Conservation (phyloP, 176 grass and related monocot genomes). For the Oryza meyeriana region DNA sequence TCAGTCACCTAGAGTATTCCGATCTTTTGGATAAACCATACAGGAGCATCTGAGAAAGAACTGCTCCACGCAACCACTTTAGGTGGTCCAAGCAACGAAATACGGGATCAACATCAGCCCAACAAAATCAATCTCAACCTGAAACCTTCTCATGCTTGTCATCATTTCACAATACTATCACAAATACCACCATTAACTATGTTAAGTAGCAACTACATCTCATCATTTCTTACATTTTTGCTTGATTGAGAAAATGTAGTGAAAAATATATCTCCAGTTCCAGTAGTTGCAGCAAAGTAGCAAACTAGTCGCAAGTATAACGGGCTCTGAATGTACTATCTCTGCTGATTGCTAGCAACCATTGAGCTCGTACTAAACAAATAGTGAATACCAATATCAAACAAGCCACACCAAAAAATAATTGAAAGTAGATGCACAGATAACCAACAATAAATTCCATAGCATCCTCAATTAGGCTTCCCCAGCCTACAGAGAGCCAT, state of each 20-base stretch:
- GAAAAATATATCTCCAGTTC: background rate
- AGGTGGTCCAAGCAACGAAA: background rate
- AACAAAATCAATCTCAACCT: background rate
- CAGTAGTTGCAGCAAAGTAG: background rate
- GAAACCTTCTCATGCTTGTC: background rate
- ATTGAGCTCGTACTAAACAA: background rate
- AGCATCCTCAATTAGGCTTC: background rate
- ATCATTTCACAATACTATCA: background rate
- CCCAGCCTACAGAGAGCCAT: background rate
- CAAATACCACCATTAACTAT: conserved; percentile 4
- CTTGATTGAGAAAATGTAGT: background rate
- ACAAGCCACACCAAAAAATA: conserved; percentile 7
- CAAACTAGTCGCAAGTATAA: background rate
- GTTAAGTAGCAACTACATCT: background rate
- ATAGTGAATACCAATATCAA: background rate
- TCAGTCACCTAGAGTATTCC: background rate
- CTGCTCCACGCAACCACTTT: background rate
- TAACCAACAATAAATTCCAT: background rate
- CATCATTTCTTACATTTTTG: background rate
- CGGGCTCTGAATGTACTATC: background rate
- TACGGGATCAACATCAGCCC: background rate
- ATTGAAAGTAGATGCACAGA: background rate
- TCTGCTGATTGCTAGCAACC: background rate
- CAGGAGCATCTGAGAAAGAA: background rate
- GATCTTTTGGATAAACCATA: background rate